Percentiles rank a stretch among this genome's conserved stretches.
Evolutionary conservation across 441 rosid genomes (phyloP).

Genomic region (Corymbia citriodora): DNA sequence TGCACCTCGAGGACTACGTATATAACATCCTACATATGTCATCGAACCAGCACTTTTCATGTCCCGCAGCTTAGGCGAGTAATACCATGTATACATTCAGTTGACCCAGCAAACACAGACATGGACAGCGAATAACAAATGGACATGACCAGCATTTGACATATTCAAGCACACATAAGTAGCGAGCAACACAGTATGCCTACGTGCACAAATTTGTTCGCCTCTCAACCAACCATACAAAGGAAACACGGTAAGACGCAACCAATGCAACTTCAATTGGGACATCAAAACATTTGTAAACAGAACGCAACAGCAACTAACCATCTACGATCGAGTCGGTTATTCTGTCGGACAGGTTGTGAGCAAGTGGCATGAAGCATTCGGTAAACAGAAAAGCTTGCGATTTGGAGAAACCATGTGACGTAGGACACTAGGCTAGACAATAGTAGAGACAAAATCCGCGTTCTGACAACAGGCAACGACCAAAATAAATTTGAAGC

Average conservation of each 20-base stretch:
- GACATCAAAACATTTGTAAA: background rate
- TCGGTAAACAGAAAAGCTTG: background rate
- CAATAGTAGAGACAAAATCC: background rate
- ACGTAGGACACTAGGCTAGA: background rate
- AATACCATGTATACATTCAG: background rate
- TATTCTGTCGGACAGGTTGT: accelerated
- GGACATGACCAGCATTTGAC: background rate
- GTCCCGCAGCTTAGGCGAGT: background rate
- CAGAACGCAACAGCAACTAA: background rate
- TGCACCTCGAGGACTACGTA: background rate
- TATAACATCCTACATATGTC: accelerated
- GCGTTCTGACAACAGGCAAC: background rate
- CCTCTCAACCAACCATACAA: background rate
- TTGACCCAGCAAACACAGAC: background rate
- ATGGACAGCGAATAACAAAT: background rate
- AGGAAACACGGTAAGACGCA: background rate
- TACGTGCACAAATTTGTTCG: background rate
- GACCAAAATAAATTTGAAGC: background rate
- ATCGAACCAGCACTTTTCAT: background rate
- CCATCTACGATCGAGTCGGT: background rate
- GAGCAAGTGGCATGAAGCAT: background rate
- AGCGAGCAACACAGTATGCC: background rate
- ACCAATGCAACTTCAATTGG: background rate
- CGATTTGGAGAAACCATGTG: background rate
- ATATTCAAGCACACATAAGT: background rate